Evolutionary conservation across 805 yeast genomes (phyloP).

Genomic region (Schizosaccharomyces octosporus): DNA sequence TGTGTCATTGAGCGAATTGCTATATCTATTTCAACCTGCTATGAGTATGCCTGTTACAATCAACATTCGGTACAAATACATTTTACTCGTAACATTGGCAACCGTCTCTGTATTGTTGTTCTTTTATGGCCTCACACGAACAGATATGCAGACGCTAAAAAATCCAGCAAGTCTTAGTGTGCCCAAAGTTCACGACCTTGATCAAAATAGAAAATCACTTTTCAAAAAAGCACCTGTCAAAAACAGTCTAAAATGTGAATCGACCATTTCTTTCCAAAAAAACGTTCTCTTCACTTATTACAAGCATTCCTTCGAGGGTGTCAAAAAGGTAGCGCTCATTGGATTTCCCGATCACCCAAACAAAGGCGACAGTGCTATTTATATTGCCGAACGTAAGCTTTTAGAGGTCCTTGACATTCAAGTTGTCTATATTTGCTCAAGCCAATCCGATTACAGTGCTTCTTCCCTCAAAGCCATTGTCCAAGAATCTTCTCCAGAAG

Average conservation of each 20-base stretch:
- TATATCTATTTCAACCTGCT: neutral
- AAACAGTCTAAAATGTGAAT: neutral
- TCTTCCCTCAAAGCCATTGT: neutral
- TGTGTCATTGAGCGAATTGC: no score
- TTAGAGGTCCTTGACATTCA: neutral
- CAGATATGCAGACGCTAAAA: neutral
- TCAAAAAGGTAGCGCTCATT: neutral
- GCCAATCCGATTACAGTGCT: neutral
- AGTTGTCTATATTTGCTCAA: neutral
- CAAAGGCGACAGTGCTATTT: constrained; percentile 2
- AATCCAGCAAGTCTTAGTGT: neutral
- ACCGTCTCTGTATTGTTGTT: neutral
- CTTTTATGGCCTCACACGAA: neutral
- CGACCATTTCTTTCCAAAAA: neutral
- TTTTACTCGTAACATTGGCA: neutral
- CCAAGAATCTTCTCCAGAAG: neutral
- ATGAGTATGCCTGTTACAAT: neutral
- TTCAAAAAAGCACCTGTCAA: neutral
- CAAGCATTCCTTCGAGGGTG: neutral
- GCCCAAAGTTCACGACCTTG: neutral
- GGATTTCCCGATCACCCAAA: neutral
- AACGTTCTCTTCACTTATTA: neutral
- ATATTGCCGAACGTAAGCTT: neutral
- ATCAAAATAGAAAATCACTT: neutral
- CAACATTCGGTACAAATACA: neutral